Percentiles rank a stretch among this genome's conserved stretches.
phyloP scores from a whole-genome alignment of 2,329 filamentous ascomycete species.

The Epichloe hybrida region DNA sequence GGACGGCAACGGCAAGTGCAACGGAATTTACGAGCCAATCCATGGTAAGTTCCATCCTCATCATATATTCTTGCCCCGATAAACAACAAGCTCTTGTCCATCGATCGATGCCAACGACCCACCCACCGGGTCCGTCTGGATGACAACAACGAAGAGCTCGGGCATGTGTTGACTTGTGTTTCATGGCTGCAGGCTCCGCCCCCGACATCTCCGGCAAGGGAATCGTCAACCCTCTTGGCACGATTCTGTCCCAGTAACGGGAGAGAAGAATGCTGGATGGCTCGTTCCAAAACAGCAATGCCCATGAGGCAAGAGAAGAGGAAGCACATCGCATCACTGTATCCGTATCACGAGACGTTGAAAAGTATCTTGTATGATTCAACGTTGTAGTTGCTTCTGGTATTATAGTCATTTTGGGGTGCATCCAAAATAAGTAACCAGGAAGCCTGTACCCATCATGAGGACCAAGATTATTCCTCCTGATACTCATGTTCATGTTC shows the following conservation, averaged over 20 bases:
- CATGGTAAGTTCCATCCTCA: slow-evolving; percentile 33
- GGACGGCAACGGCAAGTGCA: slow-evolving; percentile 24
- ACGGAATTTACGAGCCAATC: slow-evolving; percentile 67
- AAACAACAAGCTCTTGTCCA: too few species aligned
- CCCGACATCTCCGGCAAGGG: slow-evolving; percentile 63
- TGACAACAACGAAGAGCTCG: neutral
- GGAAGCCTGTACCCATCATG: neutral
- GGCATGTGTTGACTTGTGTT: neutral
- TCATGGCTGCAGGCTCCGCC: slow-evolving; percentile 29
- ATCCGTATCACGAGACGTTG: neutral
- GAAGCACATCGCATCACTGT: neutral
- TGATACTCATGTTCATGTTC: neutral
- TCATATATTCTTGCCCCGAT: neutral
- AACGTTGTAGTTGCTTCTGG: neutral
- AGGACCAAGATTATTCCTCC: neutral
- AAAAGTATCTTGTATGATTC: neutral
- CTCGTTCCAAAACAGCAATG: too few species aligned
- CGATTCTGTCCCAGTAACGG: slow-evolving; percentile 53
- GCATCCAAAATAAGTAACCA: neutral
- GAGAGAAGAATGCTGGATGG: too few species aligned
- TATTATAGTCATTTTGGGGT: neutral
- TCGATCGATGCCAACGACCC: too few species aligned
- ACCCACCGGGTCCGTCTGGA: too few species aligned
- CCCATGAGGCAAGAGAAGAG: too few species aligned
- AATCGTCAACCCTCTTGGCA: slow-evolving; percentile 59